These are phyloP conservation scores for Penicillium sclerotigenum DNA, from an alignment of 2,329 filamentous ascomycete genomes.

Conservation along the genomic window DNA sequence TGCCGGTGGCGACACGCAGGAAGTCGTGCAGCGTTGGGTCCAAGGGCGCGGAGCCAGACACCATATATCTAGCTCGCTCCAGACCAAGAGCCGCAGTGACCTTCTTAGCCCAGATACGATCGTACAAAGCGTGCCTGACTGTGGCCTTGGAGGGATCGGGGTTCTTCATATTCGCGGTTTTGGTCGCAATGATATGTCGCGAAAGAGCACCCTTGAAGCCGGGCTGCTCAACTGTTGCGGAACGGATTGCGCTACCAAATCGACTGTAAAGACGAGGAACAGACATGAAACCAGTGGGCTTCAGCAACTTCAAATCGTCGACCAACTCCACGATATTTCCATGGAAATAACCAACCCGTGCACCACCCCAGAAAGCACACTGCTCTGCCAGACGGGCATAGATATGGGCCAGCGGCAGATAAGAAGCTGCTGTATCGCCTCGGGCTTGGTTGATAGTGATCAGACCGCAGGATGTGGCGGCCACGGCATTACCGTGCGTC, in stretches of 20 bases:
- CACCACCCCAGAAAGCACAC: constrained; percentile 66
- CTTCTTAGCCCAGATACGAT: constrained; percentile 85
- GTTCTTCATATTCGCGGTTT: constrained; percentile 73
- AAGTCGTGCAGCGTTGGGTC: constrained; percentile 87
- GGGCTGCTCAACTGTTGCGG: constrained; percentile 71
- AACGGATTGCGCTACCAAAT: constrained; percentile 78
- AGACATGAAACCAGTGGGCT: constrained; percentile 78
- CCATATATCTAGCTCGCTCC: constrained; percentile 67
- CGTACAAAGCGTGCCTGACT: constrained; percentile 51
- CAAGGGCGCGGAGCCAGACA: constrained; percentile 85
- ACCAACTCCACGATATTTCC: constrained; percentile 82
- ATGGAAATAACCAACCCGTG: constrained; percentile 85
- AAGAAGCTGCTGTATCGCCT: constrained; percentile 72
- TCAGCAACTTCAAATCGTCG: constrained; percentile 85
- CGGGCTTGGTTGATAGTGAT: constrained; percentile 51
- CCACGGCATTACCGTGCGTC: constrained; percentile 76
- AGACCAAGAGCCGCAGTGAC: constrained; percentile 79
- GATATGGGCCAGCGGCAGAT: constrained; percentile 91
- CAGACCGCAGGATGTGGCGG: constrained; percentile 63
- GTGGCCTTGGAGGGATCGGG: constrained; percentile 67
- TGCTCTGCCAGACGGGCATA: constrained; percentile 85
- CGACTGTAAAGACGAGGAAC: constrained; percentile 91
- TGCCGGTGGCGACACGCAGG: constrained; percentile 76
- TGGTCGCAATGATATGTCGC: constrained; percentile 72
- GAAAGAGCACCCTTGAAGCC: constrained; percentile 80